phyloP scores from a whole-genome alignment of 257 asterid species.

The Salvia hispanica region DNA sequence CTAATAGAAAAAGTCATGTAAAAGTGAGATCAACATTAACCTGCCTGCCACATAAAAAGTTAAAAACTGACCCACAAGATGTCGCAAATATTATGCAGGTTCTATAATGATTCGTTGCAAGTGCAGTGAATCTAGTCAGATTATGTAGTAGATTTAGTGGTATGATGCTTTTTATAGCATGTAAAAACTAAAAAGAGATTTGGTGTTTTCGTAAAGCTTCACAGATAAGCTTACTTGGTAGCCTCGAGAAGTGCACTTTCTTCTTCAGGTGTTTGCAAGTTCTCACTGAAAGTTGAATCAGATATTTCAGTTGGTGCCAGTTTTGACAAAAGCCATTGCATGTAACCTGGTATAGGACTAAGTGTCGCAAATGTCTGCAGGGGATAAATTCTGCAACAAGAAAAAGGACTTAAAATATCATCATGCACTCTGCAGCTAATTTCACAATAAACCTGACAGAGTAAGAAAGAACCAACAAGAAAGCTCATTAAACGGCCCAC shows the following conservation, averaged over 20 bases:
- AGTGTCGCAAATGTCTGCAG: constrained; percentile 95
- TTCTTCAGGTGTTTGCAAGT: constrained; percentile 77
- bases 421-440: constrained; percentile 16
- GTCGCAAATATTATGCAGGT: constrained; percentile 1
- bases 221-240: constrained; percentile 52
- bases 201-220: constrained; percentile 23
- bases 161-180: constrained; percentile 7
- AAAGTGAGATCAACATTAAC: not conserved
- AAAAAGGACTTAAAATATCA: not conserved
- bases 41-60: not conserved
- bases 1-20: not conserved
- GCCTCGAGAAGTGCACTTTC: constrained; percentile 68
- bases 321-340: constrained; percentile 87
- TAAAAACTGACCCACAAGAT: not conserved
- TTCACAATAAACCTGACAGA: constrained; percentile 11
- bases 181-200: constrained; percentile 16
- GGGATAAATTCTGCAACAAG: constrained; percentile 29
- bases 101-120: not conserved
- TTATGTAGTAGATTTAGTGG: constrained; percentile 10
- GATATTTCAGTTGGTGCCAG: constrained; percentile 70
- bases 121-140: constrained; percentile 2
- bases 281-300: constrained; percentile 68
- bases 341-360: constrained; percentile 94
- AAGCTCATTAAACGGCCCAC: constrained; percentile 13
- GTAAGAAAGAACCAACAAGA: not conserved